Evolutionary conservation across 352 stramenopile species (phyloP), one percentile per base, ranked within the genome.

Genomic region (Phytophthora ohioensis): DNA sequence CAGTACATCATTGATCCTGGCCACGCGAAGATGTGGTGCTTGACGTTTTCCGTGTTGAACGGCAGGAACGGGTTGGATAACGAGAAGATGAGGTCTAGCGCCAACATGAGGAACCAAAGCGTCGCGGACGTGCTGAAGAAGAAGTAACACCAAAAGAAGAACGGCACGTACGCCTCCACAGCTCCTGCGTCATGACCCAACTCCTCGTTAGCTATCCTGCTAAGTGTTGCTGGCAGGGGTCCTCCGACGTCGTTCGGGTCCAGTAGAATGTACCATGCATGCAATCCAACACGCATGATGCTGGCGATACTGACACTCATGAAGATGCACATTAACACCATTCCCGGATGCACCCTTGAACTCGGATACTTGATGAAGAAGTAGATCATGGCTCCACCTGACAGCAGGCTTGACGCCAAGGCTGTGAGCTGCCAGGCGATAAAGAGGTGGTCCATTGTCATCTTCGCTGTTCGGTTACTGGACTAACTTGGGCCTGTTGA

Each of bases 71-170:
- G 88, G 69, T 95, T 95, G 45, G 85, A 93, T 10, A 95, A 76
- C 67, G 88, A 95, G 71, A 93, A 94, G 68, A 95, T 94, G 42
- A 95, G 73, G 58, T 95, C 87, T 15, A 94, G 67, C 57, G 88
- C 87, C 31, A 95, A 72, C 88, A 95, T 95, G 67, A 95, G 82
- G 67, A 84, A 92, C 88, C 88, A 95, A 49, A 94, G 88, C 30
- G 87, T 94, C 35, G 82, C 62, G 13, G 88, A 78, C 45, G 87
- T 93, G 62, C 75, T 75, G 75, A 95, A 93, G 84, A 94, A 95
- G 65, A 93, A 91, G 56, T 83, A 78, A 66, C 77, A 81, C 88
- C 88, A 95, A 66, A 95, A 95, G 78, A 94, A 92, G 67, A 93
- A 89, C 9, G 79, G 61, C 21, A 84, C 73, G 69, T 93, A 92